phyloP scores from a whole-genome alignment of 2,329 filamentous ascomycete genomes.

The Endothia cerciana region DNA sequence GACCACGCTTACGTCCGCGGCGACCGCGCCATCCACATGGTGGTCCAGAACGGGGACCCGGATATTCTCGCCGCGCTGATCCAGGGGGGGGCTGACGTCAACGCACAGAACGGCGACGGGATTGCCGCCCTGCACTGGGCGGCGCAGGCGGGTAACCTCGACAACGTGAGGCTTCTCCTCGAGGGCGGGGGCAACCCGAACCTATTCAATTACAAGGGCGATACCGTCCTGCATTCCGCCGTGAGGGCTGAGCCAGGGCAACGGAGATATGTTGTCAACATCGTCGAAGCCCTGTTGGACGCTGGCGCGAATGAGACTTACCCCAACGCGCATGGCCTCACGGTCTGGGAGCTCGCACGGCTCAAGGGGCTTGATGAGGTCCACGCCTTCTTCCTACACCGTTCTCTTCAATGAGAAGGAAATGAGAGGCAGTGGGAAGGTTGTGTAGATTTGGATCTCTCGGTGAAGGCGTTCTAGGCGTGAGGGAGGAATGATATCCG shows the following conservation, averaged over 20 bases:
- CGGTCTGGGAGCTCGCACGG: not conserved
- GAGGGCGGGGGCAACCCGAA: not conserved
- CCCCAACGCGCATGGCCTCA: not conserved
- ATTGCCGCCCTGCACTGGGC: not conserved
- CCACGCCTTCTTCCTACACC: not conserved
- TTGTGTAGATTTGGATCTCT: no score
- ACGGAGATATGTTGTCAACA: not conserved
- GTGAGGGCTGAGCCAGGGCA: not conserved
- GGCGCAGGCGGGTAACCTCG: not conserved
- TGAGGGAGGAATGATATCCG: no score
- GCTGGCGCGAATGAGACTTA: not conserved
- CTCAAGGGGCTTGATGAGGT: not conserved
- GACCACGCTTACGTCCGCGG: not conserved
- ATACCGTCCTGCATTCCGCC: not conserved
- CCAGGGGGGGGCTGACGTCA: not conserved
- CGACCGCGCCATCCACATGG: not conserved
- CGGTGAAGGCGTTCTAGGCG: no score
- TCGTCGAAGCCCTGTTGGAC: not conserved
- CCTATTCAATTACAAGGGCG: not conserved
- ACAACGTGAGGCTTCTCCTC: not conserved
- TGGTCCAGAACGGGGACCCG: not conserved
- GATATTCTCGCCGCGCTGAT: not conserved
- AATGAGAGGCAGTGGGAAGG: not conserved
- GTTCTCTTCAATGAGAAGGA: not conserved
- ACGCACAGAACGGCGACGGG: not conserved